Base-by-base conservation (phyloP, 1,284 basidiomycete species). In the Ceratobasidium sp. region DNA sequence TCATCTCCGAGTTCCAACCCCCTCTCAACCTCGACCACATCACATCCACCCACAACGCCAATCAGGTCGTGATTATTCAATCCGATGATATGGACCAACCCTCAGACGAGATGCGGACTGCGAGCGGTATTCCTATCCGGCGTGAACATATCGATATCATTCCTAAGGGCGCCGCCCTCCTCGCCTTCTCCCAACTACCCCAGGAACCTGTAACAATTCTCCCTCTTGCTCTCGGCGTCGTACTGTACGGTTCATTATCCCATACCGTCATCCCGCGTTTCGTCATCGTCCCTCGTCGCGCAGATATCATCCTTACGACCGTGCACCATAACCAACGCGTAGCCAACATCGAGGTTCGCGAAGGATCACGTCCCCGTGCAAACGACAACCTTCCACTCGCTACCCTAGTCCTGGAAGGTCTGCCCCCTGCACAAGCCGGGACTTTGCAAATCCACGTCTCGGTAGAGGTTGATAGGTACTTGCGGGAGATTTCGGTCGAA, bases 281-380 rank as follows among this genome's bases (percentile, higher is more conserved):
- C 35, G 32, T 49, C 18, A 26, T 54, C 28, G 32, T 67, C 2
- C 63, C 63, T 28, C 30, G 28, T 8, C 23, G n/a, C 2, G 28
- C 26, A 21, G 30, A 67, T 4, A 18, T 67, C 18, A n/a, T 26
- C 6, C 44, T 67, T 18, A 67, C 63, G 21, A 67, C 49, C 4
- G 35, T 43, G n/a, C 63, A 67, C 38, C 32, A 67, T 49, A 55
- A 54, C 30, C 63, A 67, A 26, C 63, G 30, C 1, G 26, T 49
- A 8, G 50, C 47, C 6, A 23, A 16, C 16, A 67, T 67, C 49
- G 49, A 67, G n/a, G 8, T 67, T 26, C 30, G 50, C 23, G 63
- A 67, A 54, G 63, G 63, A 16, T 55, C 63, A 18, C 63, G 63
- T 5, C 41, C 63, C 14, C 49, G 49, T 14, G 49, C 50, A 30